Conservation (phyloP, 1,284 basidiomycete species). For the Albatrellus sp. region DNA sequence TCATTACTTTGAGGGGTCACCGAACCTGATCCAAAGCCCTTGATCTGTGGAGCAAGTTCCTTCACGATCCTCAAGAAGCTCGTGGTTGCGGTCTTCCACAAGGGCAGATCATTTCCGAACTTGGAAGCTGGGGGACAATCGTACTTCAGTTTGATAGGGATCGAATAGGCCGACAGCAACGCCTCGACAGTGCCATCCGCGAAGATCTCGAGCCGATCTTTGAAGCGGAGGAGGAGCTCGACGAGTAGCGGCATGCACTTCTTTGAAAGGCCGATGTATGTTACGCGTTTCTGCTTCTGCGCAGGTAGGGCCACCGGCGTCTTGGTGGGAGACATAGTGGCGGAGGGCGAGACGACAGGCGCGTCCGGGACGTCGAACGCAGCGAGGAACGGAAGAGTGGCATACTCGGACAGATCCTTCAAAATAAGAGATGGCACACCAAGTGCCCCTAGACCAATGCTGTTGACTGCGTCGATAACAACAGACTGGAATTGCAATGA, state of each 20-base stretch:
- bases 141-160: constrained; percentile 90
- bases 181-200: constrained; percentile 74
- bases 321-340: constrained; percentile 18
- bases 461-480: constrained; percentile 56
- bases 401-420: constrained; percentile 74
- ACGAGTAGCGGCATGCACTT: constrained; percentile 77
- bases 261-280: constrained; percentile 82
- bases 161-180: constrained; percentile 73
- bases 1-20: background rate
- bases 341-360: constrained; percentile 5
- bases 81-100: constrained; percentile 85
- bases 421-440: constrained; percentile 67
- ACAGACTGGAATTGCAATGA: constrained; percentile 32
- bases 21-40: constrained; percentile 28
- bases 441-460: constrained; percentile 50
- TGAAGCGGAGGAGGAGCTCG: constrained; percentile 58
- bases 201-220: constrained; percentile 52
- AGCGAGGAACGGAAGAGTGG: constrained; percentile 74
- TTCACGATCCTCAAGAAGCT: constrained; percentile 61
- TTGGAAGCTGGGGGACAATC: constrained; percentile 84
- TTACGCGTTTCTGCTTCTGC: constrained; percentile 51
- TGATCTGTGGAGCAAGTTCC: constrained; percentile 42
- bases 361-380: constrained; percentile 44
- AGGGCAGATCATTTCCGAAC: constrained; percentile 71
- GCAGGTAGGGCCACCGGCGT: constrained; percentile 54